Evolutionary conservation across 139 green algal genomes (phyloP).

Genomic region (Limnomonas spitsbergensis): DNA sequence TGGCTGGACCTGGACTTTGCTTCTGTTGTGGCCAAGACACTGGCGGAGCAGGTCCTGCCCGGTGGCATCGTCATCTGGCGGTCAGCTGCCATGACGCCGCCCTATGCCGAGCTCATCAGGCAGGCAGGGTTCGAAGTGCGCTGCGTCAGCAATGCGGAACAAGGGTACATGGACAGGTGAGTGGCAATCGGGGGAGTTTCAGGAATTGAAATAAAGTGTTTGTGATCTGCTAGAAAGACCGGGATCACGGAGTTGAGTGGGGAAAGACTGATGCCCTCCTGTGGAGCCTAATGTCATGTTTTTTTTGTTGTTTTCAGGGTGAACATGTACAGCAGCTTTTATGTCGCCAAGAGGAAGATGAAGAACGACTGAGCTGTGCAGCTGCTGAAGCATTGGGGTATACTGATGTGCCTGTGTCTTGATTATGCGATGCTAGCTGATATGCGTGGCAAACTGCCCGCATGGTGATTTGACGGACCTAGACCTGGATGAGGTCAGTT

Average conservation of each 20-base stretch:
- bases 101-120: conserved; percentile 79
- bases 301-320: too few species aligned
- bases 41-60: conserved; percentile 43
- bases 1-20: conserved; percentile 79
- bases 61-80: conserved; percentile 95
- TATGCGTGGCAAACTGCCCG: too few species aligned
- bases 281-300: too few species aligned
- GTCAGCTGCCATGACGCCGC: conserved; percentile 76
- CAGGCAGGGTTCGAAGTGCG: conserved; percentile 85
- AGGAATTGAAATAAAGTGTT: background rate
- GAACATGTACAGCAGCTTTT: conserved; percentile 92
- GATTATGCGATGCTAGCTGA: too few species aligned
- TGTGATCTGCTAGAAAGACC: background rate
- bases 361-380: conserved; percentile 33
- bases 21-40: conserved; percentile 51
- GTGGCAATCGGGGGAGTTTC: background rate
- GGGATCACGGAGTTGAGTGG: background rate
- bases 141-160: conserved; percentile 67
- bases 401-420: too few species aligned
- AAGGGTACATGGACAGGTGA: conserved; percentile 87
- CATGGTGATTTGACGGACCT: too few species aligned
- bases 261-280: background rate
- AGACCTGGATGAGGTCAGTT: too few species aligned
- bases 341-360: conserved; percentile 54
- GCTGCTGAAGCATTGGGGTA: too few species aligned